Evolutionary conservation across 2,329 filamentous ascomycete genomes (phyloP).

Genomic region (Karstenula rhodostoma): DNA sequence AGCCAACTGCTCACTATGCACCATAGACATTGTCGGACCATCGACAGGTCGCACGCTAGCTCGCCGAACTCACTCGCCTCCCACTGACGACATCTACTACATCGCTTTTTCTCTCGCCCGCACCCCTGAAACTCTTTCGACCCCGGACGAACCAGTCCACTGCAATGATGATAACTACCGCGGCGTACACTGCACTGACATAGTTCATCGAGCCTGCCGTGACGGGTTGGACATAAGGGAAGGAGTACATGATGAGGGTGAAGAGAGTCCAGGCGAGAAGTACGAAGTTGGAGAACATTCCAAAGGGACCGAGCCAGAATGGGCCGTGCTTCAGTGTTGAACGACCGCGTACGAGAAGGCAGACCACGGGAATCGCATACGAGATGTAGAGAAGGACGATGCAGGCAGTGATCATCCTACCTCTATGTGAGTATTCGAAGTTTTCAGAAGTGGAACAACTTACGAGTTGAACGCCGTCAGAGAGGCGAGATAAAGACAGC

Average conservation of each 20-base stretch:
- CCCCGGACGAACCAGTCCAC: slow-evolving; percentile 42
- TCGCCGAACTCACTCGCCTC: slow-evolving; percentile 1
- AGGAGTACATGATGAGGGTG: slow-evolving; percentile 58
- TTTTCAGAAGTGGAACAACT: slow-evolving; percentile 15
- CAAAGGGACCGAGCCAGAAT: slow-evolving; percentile 37
- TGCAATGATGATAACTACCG: slow-evolving; percentile 38
- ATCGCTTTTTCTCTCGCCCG: slow-evolving; percentile 37
- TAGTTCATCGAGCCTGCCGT: slow-evolving; percentile 44
- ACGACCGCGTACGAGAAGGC: slow-evolving; percentile 56
- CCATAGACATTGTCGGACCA: not conserved
- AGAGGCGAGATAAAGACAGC: slow-evolving; percentile 56
- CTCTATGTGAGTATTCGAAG: slow-evolving; percentile 1
- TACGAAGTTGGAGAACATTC: slow-evolving; percentile 54
- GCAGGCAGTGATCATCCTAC: slow-evolving; percentile 54
- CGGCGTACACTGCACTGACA: slow-evolving; percentile 34
- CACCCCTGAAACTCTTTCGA: slow-evolving; percentile 41
- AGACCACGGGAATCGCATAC: slow-evolving; percentile 55
- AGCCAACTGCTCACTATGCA: not conserved
- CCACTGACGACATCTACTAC: slow-evolving; percentile 27
- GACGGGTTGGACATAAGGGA: slow-evolving; percentile 44
- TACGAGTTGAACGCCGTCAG: slow-evolving; percentile 53
- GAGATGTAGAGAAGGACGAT: slow-evolving; percentile 51
- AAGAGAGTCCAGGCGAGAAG: slow-evolving; percentile 59
- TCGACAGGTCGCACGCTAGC: not conserved
- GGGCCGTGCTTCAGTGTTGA: slow-evolving; percentile 54